A percentile compares a stretch with the other conserved stretches of the same genome.
phyloP scores from a whole-genome alignment of 73 alveolate genomes.

The Paramecium octaurelia region DNA sequence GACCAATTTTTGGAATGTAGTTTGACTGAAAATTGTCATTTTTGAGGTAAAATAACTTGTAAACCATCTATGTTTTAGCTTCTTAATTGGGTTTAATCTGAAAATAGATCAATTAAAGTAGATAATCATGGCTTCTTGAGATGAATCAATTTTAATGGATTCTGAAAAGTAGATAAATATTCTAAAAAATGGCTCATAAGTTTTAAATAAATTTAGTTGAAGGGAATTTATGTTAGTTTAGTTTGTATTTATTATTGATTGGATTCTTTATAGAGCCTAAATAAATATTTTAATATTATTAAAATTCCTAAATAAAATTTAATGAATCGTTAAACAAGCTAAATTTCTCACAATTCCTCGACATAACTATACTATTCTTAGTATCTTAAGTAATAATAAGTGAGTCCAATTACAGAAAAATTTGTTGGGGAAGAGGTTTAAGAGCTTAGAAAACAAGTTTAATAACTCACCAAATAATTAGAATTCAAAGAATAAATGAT shows the following conservation, averaged over 20 bases:
- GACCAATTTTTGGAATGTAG: too few species aligned
- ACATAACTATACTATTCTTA: conserved; percentile 2
- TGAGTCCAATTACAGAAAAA: conserved; percentile 26
- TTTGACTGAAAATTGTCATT: too few species aligned
- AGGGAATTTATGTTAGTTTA: neutral
- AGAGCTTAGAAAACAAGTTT: neutral
- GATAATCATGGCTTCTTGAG: too few species aligned
- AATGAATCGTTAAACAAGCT: conserved; percentile 50
- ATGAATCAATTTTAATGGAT: too few species aligned
- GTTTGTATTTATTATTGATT: neutral
- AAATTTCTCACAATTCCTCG: conserved; percentile 22
- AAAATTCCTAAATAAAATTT: conserved; percentile 4
- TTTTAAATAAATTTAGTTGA: neutral
- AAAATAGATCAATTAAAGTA: too few species aligned
- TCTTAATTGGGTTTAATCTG: too few species aligned
- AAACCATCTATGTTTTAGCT: too few species aligned
- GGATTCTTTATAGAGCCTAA: neutral
- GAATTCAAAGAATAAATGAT: conserved; percentile 30
- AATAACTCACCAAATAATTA: neutral
- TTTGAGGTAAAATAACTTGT: too few species aligned
- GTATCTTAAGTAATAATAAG: conserved; percentile 2
- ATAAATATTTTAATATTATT: neutral
- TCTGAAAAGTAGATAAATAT: too few species aligned
- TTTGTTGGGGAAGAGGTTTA: conserved; percentile 7
- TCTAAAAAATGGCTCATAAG: too few species aligned